Evolutionary conservation across 2,329 filamentous ascomycete genomes (phyloP).

Genomic region (Ceratocystis ficicola): DNA sequence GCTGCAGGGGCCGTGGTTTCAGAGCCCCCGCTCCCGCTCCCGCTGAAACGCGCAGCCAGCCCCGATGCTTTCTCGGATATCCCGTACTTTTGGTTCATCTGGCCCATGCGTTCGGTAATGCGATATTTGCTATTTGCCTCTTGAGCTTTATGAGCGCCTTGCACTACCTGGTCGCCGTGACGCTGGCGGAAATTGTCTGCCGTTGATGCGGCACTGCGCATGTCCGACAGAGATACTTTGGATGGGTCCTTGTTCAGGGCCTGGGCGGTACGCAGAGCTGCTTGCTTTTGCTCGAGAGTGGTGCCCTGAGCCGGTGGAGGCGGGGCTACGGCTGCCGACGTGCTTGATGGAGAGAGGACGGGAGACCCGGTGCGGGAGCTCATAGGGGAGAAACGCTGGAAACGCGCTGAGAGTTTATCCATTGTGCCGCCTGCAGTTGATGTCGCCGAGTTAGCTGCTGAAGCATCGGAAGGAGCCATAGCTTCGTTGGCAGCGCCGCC

Average conservation of each 20-base stretch:
- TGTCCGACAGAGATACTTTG: slow-evolving; percentile 48
- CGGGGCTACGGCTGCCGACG: slow-evolving; percentile 13
- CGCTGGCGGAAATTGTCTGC: slow-evolving; percentile 58
- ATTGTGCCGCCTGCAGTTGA: slow-evolving; percentile 26
- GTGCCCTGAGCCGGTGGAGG: slow-evolving; percentile 38
- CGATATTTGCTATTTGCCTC: slow-evolving; percentile 51
- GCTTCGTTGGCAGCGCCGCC: not conserved
- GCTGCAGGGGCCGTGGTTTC: not conserved
- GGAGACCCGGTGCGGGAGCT: slow-evolving; percentile 12
- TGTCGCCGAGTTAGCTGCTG: slow-evolving; percentile 24
- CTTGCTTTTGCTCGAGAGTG: slow-evolving; percentile 52
- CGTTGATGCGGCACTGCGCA: slow-evolving; percentile 45
- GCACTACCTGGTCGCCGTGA: slow-evolving; percentile 54
- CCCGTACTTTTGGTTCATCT: slow-evolving; percentile 22
- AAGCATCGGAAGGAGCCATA: slow-evolving; percentile 26
- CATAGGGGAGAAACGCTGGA: slow-evolving; percentile 17
- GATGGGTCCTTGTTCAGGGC: slow-evolving; percentile 49
- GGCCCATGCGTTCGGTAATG: slow-evolving; percentile 32
- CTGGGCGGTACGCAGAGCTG: slow-evolving; percentile 48
- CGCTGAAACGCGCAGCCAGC: slow-evolving; percentile 17
- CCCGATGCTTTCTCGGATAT: slow-evolving; percentile 17
- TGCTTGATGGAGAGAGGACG: slow-evolving; percentile 11
- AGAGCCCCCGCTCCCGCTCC: no score
- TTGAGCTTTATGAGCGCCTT: slow-evolving; percentile 46
- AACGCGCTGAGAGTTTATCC: slow-evolving; percentile 21